Conservation (phyloP, 1,284 basidiomycete species). For the Pascua guehoae region DNA sequence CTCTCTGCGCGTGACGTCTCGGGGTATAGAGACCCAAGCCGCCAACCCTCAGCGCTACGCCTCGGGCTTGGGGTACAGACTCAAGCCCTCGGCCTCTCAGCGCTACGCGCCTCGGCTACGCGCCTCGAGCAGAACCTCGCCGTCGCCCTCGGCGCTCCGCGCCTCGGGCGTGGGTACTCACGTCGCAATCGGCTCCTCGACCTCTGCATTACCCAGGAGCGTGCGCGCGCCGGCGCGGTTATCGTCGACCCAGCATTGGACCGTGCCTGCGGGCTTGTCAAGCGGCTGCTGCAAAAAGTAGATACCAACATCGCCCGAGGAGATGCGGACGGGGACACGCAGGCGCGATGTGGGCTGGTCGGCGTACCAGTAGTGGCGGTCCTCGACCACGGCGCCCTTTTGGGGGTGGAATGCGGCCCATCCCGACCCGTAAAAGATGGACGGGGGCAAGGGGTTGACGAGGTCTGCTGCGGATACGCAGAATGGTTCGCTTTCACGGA, state of each 20-base stretch:
- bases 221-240: conserved; percentile 48
- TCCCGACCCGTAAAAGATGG: conserved; percentile 82
- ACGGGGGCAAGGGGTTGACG: conserved; percentile 85
- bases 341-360: conserved; percentile 43
- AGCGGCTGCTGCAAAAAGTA: conserved; percentile 48
- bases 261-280: conserved; percentile 44
- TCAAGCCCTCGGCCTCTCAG: too few species aligned
- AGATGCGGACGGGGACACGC: conserved; percentile 44
- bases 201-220: conserved; percentile 45
- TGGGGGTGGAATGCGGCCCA: conserved; percentile 75
- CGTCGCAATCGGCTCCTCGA: conserved; percentile 26
- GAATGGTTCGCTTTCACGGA: conserved; percentile 79
- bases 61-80: too few species aligned
- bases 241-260: conserved; percentile 52
- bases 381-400: conserved; percentile 52
- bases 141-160: too few species aligned
- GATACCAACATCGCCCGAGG: conserved; percentile 50
- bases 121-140: too few species aligned
- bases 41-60: too few species aligned
- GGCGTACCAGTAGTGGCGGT: conserved; percentile 82
- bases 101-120: too few species aligned
- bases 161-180: conserved; percentile 5
- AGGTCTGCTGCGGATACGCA: conserved; percentile 91
- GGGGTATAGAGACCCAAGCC: too few species aligned
- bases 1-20: too few species aligned